Evolutionary conservation across 805 yeast species (phyloP).

Genomic region (Starmerella floris): DNA sequence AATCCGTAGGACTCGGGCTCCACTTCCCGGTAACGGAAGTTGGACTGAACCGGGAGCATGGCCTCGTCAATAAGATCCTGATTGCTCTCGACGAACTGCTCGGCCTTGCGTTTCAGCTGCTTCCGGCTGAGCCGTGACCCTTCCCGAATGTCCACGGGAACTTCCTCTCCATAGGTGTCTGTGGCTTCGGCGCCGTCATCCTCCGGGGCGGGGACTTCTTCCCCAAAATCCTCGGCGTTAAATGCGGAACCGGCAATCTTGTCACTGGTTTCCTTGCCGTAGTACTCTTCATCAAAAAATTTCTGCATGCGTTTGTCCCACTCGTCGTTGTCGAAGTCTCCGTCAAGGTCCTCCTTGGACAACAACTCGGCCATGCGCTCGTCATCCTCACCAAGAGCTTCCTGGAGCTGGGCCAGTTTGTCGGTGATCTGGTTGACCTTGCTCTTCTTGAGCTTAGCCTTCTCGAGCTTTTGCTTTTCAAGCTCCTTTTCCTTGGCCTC

Average conservation of each 20-base stretch:
- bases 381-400: slow-evolving; percentile 47
- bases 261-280: slow-evolving; percentile 39
- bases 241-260: slow-evolving; percentile 18
- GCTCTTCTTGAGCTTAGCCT: slow-evolving; percentile 57
- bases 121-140: slow-evolving; percentile 47
- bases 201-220: slow-evolving; percentile 31
- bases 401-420: slow-evolving; percentile 48
- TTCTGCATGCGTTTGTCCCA: slow-evolving; percentile 84
- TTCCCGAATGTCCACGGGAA: slow-evolving; percentile 18
- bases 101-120: slow-evolving; percentile 52
- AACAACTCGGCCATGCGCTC: slow-evolving; percentile 49
- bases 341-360: slow-evolving; percentile 64
- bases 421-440: slow-evolving; percentile 70
- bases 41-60: slow-evolving; percentile 28
- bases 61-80: slow-evolving; percentile 52
- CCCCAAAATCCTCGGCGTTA: slow-evolving; percentile 27
- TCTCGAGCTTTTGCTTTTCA: slow-evolving; percentile 42
- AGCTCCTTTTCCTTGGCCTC: slow-evolving; percentile 42
- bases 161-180: slow-evolving; percentile 20
- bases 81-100: slow-evolving; percentile 63
- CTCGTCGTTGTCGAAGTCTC: slow-evolving; percentile 77
- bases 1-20: slow-evolving; percentile 90
- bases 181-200: slow-evolving; percentile 18
- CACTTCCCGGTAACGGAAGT: slow-evolving; percentile 79
- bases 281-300: slow-evolving; percentile 74